Percentiles rank a stretch among this genome's conserved stretches.
Evolutionary conservation across 345 rosid species (phyloP).

Genomic region (Camelina hispida): DNA sequence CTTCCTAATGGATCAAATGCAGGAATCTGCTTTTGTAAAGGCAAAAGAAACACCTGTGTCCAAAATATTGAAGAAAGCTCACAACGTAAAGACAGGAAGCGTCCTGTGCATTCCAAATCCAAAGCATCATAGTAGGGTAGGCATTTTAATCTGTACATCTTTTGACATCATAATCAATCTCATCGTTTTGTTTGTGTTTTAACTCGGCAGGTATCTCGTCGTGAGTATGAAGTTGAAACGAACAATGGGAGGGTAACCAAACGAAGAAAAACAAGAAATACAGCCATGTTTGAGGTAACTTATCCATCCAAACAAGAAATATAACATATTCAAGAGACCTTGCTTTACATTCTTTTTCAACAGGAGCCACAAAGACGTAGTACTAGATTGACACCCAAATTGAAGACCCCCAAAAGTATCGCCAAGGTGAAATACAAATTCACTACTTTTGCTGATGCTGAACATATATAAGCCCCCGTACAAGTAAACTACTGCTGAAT

Average conservation of each 20-base stretch:
- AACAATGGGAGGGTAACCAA: slow-evolving; percentile 8
- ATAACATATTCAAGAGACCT: slow-evolving; percentile 1
- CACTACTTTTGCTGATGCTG: slow-evolving; percentile 14
- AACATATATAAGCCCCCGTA: background rate
- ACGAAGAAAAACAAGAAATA: slow-evolving; percentile 19
- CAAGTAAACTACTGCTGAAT: background rate
- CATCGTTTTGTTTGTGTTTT: background rate
- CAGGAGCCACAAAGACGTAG: slow-evolving; percentile 24
- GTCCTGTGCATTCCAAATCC: slow-evolving; percentile 3
- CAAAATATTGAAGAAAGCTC: background rate
- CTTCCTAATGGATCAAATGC: slow-evolving; percentile 2
- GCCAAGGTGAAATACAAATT: slow-evolving; percentile 3
- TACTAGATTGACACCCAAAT: slow-evolving; percentile 17
- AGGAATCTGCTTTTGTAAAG: slow-evolving; percentile 1
- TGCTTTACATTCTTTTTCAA: background rate
- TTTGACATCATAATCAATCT: background rate
- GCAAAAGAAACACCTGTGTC: background rate
- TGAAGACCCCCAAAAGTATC: slow-evolving; percentile 5
- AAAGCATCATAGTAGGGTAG: slow-evolving; percentile 7
- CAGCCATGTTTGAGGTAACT: slow-evolving; percentile 3
- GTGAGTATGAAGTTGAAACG: slow-evolving; percentile 7
- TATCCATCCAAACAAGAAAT: background rate
- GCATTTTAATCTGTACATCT: too few relatives aligned
- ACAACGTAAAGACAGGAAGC: slow-evolving; percentile 13
- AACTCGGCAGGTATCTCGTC: slow-evolving; percentile 19